Evolutionary conservation across 2,329 filamentous ascomycete genomes (phyloP), one percentile per base, ranked within the genome.

Genomic region (Colletotrichum nymphaeae): DNA sequence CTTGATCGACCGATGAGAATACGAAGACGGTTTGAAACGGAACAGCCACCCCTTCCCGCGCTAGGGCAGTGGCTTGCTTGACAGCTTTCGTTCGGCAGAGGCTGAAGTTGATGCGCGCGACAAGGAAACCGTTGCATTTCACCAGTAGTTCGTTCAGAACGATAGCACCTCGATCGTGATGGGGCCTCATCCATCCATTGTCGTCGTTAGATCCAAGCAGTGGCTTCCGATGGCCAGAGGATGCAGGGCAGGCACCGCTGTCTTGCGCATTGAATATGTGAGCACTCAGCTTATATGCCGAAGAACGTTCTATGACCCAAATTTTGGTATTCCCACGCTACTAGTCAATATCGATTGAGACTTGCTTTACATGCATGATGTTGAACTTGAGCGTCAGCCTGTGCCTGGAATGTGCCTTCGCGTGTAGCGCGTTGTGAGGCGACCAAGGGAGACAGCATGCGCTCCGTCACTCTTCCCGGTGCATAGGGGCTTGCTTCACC

Each of bases 251-350:
- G 12, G 62, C 30, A 22, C 32, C 1, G 6, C 53, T 55, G 49
- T 56, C 49, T 65, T 22, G 32, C 8, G 24, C 22, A 24, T 35
- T 53, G 46, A 35, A 52, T 30, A 63, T 37, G 62, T 22, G 42
- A n/a, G 42, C 69, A 72, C 49, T 52, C 42, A 35, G 28, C 32
- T 56, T 12, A 30, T 55, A 46, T 70, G 67, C 56, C 70, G 55
- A 73, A 70, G 60, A 66, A 66, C 46, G 60, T 32, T 69, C 32
- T 56, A 65, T 70, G 70, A 66, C 69, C 69, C 70, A 70, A 32
- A 60, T n/a, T 7, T 49, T 49, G 42, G 19, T 49, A 49, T 49
- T 49, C 19, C 8, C 42, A 30, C 14, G 66, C 37, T 28, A 55
- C 11, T 32, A 28, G 19, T 37, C n/a, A 53, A 53, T 37, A 24